Base-by-base conservation (phyloP, 352 stramenopile genomes). In the Phytophthora agathidicida region DNA sequence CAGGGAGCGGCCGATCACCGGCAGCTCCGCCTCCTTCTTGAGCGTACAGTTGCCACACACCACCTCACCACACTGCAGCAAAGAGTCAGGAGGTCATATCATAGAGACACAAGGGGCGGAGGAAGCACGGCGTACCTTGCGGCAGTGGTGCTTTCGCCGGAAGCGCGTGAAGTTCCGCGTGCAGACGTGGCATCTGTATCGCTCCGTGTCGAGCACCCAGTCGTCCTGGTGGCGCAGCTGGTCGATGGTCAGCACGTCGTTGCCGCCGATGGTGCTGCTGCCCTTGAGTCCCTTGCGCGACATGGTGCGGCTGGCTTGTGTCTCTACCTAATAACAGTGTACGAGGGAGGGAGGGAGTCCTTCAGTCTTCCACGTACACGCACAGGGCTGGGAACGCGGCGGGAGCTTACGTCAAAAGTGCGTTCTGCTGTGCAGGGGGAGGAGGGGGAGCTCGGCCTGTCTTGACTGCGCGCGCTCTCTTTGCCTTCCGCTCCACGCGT, bases 141-240 rank as follows among this genome's bases (percentile, higher is more conserved):
- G 84, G 70, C 86, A 96, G 61, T 96, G 86, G 50, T 96, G 86
- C 74, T 94, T 94, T 87, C 86, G 83, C 41, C 86, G 83, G 55
- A 96, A 93, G 58, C 82, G 85, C 68, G 79, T 91, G 45, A 96
- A 96, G 75, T 96, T 96, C 35, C 86, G 65, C 68, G 85, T 96
- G 71, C 86, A 96, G 47, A 96, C 83, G 59, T 96, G 84, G 69
- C 86, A 96, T 51, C 86, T 77, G 73, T 91, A 91, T 52, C 86
- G 83, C 72, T 96, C 84, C 63, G 83, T 89, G 71, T 96, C 83
- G 20, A 91, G 75, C 36, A 96, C 86, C 86, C 84, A 96, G 71
- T 96, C 86, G 54, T 95, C 86, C 65, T 95, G 83, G 72, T 93
- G 84, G 42, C 82, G 77, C 39, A 95, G 68, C 75, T 95, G 86